phyloP scores from a whole-genome alignment of 192 early-diverging fungal genomes.

The Backusella mclennaniae region DNA sequence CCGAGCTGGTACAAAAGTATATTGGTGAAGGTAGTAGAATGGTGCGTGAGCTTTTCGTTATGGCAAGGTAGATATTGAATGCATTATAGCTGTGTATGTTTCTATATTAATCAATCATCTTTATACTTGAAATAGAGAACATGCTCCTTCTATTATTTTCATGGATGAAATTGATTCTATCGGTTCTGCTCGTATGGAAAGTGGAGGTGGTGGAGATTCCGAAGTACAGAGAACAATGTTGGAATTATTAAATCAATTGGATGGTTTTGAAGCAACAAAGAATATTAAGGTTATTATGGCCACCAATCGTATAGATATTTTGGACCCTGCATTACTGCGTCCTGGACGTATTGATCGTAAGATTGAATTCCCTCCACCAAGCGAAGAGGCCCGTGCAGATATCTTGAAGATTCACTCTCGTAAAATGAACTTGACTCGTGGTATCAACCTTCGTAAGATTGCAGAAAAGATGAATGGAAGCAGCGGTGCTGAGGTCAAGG shows the following conservation, averaged over 20 bases:
- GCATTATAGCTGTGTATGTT: background rate
- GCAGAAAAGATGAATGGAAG: slow-evolving; percentile 84
- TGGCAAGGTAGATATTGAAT: slow-evolving; percentile 60
- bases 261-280: slow-evolving; percentile 88
- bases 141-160: slow-evolving; percentile 90
- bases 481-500: slow-evolving; percentile 88
- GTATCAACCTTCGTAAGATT: slow-evolving; percentile 88
- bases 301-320: slow-evolving; percentile 89
- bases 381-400: slow-evolving; percentile 80
- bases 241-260: slow-evolving; percentile 86
- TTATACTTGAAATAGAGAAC: slow-evolving; percentile 54
- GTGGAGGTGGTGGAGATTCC: slow-evolving; percentile 77
- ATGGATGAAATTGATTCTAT: slow-evolving; percentile 95
- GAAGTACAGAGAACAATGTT: slow-evolving; percentile 92
- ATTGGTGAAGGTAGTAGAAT: slow-evolving; percentile 92
- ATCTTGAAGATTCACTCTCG: slow-evolving; percentile 91
- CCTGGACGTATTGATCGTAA: slow-evolving; percentile 91
- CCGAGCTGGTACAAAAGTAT: slow-evolving; percentile 90
- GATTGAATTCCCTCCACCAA: slow-evolving; percentile 90
- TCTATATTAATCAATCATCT: background rate
- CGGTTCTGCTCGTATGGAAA: slow-evolving; percentile 81
- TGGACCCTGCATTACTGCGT: slow-evolving; percentile 84
- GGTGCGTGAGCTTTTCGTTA: slow-evolving; percentile 88
- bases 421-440: slow-evolving; percentile 89
- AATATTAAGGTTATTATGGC: slow-evolving; percentile 94